These are phyloP conservation scores for Prinsepia uniflora DNA, from an alignment of 306 rosid species.

Conservation along the genomic window DNA sequence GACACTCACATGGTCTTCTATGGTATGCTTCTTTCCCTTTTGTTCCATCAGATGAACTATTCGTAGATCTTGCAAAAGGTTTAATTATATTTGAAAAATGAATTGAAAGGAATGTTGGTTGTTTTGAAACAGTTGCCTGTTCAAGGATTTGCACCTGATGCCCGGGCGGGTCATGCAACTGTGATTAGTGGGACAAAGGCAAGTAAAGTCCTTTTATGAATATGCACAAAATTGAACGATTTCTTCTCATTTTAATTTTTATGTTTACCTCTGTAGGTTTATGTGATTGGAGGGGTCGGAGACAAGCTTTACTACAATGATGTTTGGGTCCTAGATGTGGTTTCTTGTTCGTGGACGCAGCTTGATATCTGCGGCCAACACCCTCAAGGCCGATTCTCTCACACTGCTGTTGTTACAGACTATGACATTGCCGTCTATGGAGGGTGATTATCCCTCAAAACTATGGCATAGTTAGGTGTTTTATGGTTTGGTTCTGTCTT, in stretches of 20 bases:
- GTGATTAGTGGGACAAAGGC: slow-evolving; percentile 77
- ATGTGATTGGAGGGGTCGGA: slow-evolving; percentile 91
- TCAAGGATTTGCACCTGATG: slow-evolving; percentile 88
- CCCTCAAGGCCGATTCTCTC: slow-evolving; percentile 95
- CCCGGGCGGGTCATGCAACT: slow-evolving; percentile 89
- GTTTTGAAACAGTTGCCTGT: slow-evolving; percentile 54
- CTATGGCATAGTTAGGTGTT: background rate
- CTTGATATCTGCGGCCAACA: slow-evolving; percentile 65
- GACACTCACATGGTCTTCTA: slow-evolving; percentile 81
- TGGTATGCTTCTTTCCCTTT: slow-evolving; percentile 43
- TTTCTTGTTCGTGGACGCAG: slow-evolving; percentile 70
- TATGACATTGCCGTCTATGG: slow-evolving; percentile 73
- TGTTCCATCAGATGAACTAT: background rate
- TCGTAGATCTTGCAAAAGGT: background rate
- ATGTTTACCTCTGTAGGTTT: slow-evolving; percentile 40
- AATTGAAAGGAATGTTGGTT: slow-evolving; percentile 15
- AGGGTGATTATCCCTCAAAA: slow-evolving; percentile 50
- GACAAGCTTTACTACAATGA: slow-evolving; percentile 79
- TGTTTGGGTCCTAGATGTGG: slow-evolving; percentile 78
- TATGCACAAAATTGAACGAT: background rate
- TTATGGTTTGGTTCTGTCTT: background rate
- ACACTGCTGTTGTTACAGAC: slow-evolving; percentile 74
- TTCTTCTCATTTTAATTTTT: background rate
- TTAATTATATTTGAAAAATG: background rate
- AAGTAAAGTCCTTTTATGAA: slow-evolving; percentile 21